Evolutionary conservation across 352 stramenopile genomes (phyloP), one percentile per base, ranked within the genome.

Genomic region (Globisporangium spinosum): DNA sequence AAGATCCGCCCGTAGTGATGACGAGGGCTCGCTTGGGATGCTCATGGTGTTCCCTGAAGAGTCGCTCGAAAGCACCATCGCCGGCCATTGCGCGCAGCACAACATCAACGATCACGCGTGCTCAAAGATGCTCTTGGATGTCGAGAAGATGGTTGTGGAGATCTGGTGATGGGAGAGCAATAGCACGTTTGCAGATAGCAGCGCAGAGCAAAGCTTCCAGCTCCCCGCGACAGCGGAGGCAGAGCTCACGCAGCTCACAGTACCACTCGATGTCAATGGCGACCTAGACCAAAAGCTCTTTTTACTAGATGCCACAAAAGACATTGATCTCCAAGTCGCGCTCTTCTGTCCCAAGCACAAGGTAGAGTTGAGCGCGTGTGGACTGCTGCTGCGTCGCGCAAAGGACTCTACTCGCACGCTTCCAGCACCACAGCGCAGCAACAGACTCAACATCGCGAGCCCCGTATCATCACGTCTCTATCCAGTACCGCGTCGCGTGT

Each of bases 111-210:
- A 69, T 2, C 27, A 51, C 17, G 69, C n/a, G 10, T 78, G 70
- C 22, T 51, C 67, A 6, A 49, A 60, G 38, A 43, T 64, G 32
- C 58, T 54, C 8, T n/a, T 55, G n/a, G 59, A 54, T 0, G 74
- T 89, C 56, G 61, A 57, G 2, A 54, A 77, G 58, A 60, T 86
- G 3, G 55, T 82, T 9, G 72, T 66, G 17, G 71, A 61, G 34
- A 73, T 87, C 67, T 90, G 82, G 82, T 80, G 82, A 17, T 90
- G 82, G 29, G 67, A 75, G 2, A 69, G 77, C 20, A 40, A 63
- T 12, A 61, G 10, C 6, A 23, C 10, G 0, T 0, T 66, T 10
- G 22, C 43, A 10, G 20, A 10, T 17, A 6, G 17, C 7, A 34
- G 7, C 15, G 45, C 71, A 15, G 4, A 5, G 49, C 8, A 25